Conservation (phyloP, 202 grass and related monocot genomes). For the Elaeis oleifera region DNA sequence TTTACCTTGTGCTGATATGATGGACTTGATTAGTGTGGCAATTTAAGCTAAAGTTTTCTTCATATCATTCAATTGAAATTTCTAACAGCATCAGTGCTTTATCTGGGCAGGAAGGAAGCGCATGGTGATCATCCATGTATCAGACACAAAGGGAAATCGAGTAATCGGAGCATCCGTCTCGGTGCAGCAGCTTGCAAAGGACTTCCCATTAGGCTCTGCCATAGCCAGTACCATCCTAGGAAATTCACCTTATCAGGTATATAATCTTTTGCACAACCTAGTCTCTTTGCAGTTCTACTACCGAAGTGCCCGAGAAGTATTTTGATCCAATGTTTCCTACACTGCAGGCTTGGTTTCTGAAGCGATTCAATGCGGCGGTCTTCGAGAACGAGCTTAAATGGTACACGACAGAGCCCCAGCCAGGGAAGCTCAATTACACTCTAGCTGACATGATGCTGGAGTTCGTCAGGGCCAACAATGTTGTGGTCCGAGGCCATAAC, state of each 20-base stretch:
- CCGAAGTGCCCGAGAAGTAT: no score
- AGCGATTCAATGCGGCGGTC: constrained; percentile 88
- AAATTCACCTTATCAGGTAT: constrained; percentile 55
- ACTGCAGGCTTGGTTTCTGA: constrained; percentile 70
- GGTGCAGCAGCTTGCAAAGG: constrained; percentile 42
- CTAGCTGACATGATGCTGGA: constrained; percentile 77
- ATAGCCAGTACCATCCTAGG: constrained; percentile 58
- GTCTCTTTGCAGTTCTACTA: no score
- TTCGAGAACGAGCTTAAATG: constrained; percentile 99
- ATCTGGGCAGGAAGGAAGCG: constrained; percentile 54
- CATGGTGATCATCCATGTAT: constrained; percentile 47
- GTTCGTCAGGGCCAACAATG: constrained; percentile 64
- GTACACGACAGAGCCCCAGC: constrained; percentile 85
- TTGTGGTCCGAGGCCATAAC: constrained; percentile 86
- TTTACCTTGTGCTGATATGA: no score
- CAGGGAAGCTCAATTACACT: constrained; percentile 58
- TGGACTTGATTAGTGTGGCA: neutral
- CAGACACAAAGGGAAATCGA: constrained; percentile 37
- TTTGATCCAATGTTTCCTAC: neutral
- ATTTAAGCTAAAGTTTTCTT: no score
- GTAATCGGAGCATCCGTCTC: constrained; percentile 39
- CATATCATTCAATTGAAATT: neutral
- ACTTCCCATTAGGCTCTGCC: constrained; percentile 84
- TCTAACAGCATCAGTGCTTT: neutral
- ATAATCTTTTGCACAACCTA: no score